Evolutionary conservation across 805 yeast genomes (phyloP).

Genomic region (Starmerella powellii): DNA sequence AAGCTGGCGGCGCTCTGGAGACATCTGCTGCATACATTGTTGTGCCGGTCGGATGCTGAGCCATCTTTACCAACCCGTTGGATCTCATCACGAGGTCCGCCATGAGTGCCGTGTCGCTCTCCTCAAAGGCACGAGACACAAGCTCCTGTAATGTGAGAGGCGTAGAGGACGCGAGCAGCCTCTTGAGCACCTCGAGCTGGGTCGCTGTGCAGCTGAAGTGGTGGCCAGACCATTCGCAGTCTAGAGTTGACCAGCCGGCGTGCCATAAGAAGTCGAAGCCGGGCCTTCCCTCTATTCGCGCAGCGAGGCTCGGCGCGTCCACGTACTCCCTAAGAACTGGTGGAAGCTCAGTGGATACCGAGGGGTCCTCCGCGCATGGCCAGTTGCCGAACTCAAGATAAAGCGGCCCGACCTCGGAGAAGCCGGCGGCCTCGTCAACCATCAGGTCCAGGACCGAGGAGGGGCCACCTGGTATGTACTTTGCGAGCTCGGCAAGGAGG

Average conservation of each 20-base stretch:
- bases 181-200: background rate
- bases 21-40: background rate
- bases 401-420: background rate
- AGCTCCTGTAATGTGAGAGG: background rate
- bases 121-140: background rate
- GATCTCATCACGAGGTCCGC: background rate
- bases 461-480: too few relatives aligned
- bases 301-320: too few relatives aligned
- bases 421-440: background rate
- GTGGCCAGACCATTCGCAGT: background rate
- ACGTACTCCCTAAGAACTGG: background rate
- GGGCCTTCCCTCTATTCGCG: too few relatives aligned
- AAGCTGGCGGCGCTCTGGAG: background rate
- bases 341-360: background rate
- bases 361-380: constrained; percentile 1
- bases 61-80: background rate
- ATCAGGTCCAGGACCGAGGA: background rate
- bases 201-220: background rate
- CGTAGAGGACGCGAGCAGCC: background rate
- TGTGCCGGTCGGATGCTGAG: too few relatives aligned
- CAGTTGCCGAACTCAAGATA: background rate
- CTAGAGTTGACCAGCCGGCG: background rate
- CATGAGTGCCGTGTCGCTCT: background rate
- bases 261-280: background rate
- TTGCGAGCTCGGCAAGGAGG: too few relatives aligned